A percentile compares a stretch with the other conserved stretches of the same genome.
Evolutionary conservation across 331 rosid genomes (phyloP).

Genomic region (Acacia pycnantha): DNA sequence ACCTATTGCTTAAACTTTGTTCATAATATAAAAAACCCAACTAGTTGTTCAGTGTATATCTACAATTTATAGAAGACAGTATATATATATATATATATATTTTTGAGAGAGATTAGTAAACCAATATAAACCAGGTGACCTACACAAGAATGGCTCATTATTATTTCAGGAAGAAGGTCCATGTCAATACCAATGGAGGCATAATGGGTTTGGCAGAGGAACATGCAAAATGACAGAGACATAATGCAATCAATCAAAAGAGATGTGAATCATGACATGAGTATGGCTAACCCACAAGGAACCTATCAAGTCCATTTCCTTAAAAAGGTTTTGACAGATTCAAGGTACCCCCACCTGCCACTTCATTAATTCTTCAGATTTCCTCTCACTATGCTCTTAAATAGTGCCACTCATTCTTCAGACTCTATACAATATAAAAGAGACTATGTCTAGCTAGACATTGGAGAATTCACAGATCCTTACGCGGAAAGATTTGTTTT

Average conservation of each 20-base stretch:
- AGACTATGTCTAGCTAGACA: background rate
- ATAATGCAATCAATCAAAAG: constrained; percentile 22
- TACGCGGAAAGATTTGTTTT: background rate
- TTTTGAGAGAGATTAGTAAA: background rate
- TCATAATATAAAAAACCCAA: background rate
- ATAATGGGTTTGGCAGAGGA: constrained; percentile 61
- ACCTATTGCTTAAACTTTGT: background rate
- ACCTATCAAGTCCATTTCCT: background rate
- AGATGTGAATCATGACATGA: constrained; percentile 30
- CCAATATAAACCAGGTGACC: background rate
- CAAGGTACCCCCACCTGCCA: background rate
- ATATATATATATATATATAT: background rate
- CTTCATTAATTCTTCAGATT: background rate
- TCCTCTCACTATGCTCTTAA: background rate
- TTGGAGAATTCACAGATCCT: background rate
- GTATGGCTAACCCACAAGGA: constrained; percentile 6
- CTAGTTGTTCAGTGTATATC: background rate
- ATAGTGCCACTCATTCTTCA: background rate
- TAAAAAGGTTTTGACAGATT: background rate
- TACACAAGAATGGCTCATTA: background rate
- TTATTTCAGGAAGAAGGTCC: constrained; percentile 27
- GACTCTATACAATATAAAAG: background rate
- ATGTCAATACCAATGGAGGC: constrained; percentile 10
- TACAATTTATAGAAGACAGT: background rate
- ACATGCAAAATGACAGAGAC: constrained; percentile 35